A percentile compares a stretch with the other conserved stretches of the same genome.
Conservation (phyloP, 2,329 filamentous ascomycete species). For the Botrytis cinerea region DNA sequence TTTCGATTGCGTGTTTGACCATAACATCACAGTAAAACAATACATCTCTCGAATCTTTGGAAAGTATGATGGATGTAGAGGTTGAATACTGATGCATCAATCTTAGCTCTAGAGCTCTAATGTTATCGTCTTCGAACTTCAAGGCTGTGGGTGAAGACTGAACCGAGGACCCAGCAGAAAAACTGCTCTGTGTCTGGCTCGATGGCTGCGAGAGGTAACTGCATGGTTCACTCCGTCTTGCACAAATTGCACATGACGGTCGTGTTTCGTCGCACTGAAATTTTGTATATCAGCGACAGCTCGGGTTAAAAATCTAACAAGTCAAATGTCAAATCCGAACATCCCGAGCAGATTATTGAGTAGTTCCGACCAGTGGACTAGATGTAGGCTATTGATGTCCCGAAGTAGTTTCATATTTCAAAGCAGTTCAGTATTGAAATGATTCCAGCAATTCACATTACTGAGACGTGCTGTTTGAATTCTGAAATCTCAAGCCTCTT, state of each 20-base stretch:
- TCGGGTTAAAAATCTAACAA: neutral
- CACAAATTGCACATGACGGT: neutral
- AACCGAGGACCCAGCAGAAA: neutral
- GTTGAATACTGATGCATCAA: conserved; percentile 11
- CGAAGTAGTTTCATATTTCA: neutral
- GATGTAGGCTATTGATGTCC: neutral
- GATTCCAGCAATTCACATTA: neutral
- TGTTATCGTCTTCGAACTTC: neutral
- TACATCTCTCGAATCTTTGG: neutral
- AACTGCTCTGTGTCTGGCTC: neutral
- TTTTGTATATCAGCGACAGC: neutral
- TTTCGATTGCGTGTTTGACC: neutral
- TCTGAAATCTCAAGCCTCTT: neutral
- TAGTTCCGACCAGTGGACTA: neutral
- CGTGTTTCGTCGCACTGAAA: conserved; percentile 1
- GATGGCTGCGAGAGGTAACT: neutral
- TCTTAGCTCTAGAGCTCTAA: neutral
- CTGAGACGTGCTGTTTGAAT: neutral
- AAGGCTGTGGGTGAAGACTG: neutral
- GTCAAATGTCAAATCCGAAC: neutral
- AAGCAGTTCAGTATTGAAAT: neutral
- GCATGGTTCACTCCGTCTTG: neutral
- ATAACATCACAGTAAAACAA: neutral
- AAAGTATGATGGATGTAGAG: conserved; percentile 6
- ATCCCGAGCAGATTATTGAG: neutral